Conservation (phyloP, 1,139 yeast genomes). For the Saccharomyces pastorianus region DNA sequence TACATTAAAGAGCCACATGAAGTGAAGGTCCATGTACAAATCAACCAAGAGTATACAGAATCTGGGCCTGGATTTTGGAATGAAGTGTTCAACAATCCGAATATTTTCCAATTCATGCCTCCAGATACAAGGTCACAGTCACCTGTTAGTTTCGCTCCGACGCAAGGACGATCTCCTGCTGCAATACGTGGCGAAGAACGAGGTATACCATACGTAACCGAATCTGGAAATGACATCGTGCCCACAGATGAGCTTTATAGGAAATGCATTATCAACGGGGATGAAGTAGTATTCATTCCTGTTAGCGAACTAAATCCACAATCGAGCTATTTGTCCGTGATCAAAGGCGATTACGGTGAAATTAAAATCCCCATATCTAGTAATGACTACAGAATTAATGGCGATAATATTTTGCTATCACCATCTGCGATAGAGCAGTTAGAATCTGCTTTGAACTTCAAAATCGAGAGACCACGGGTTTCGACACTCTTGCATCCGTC, state of each 20-base stretch:
- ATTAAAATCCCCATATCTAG: constrained; percentile 9
- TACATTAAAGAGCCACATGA: constrained; percentile 11
- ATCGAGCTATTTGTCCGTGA: not conserved
- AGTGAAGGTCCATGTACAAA: constrained; percentile 24
- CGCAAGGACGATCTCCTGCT: not conserved
- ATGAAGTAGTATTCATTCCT: constrained; percentile 16
- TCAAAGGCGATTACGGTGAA: constrained; percentile 1
- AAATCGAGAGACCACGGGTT: constrained; percentile 2
- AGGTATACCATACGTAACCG: not conserved
- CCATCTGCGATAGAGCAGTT: constrained; percentile 9
- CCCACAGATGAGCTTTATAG: constrained; percentile 10
- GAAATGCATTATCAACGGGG: constrained; percentile 18
- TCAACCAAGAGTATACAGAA: constrained; percentile 19
- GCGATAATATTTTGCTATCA: constrained; percentile 11
- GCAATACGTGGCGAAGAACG: not conserved
- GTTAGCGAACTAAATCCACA: constrained; percentile 11
- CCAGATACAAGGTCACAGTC: constrained; percentile 4
- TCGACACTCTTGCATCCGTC: not conserved
- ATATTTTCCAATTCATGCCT: constrained; percentile 14
- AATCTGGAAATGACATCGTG: not conserved
- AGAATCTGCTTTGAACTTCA: constrained; percentile 8
- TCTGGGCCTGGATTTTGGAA: constrained; percentile 27
- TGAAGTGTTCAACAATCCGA: constrained; percentile 19
- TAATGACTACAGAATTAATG: constrained; percentile 12
- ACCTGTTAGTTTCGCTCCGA: constrained; percentile 5